Base-by-base conservation (phyloP, 1,284 basidiomycete species). In the Quambalaria eucalypti region DNA sequence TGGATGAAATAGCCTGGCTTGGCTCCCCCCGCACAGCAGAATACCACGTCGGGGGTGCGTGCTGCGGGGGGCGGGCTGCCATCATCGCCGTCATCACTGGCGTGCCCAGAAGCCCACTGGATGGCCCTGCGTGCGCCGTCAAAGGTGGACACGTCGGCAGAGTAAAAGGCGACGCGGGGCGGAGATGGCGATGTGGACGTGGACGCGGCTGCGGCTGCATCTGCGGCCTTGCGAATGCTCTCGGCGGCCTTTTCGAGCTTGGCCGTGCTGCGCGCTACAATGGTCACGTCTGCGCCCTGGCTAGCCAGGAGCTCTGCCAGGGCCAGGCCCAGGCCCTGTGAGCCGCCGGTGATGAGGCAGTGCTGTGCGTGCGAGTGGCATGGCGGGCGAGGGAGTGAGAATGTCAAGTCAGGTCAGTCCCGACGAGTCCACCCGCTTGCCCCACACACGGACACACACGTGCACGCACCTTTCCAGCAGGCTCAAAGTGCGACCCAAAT, bases 211-310 rank as follows among this genome's bases (percentile, higher is more conserved):
- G 42, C 19, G 25, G 25, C 12, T 6, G 16, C 42, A 19, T 76
- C 76, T 9, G 86, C 63, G 0, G 87, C 87, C 16, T 74, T 77
- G n/a, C n/a, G n/a, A 26, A 46, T 23, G 7, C 25, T 21, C 25
- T 76, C 76, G 10, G 86, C 63, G 0, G 87, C 87, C 16, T 74
- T 77, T 50, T 81, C 76, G 28, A 89, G 78, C 59, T 83, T 85
- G 44, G 78, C 76, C 60, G 83, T 78, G 63, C 85, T 82, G 26
- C 88, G 80, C 40, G 88, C 87, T 30, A 90, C 85, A 58, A 92
- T 86, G 1, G 86, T 86, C 2, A 92, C 85, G 71, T 88, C 79
- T 1, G 88, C 87, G 1, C 89, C 89, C 52, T 80, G 79, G 61
- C 80, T 77, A n/a, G 84, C 82, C 10, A 91, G 80, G 38, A 84